These are phyloP conservation scores for Blastocystis sp. DNA, from an alignment of 352 stramenopile species.

Conservation along the genomic window DNA sequence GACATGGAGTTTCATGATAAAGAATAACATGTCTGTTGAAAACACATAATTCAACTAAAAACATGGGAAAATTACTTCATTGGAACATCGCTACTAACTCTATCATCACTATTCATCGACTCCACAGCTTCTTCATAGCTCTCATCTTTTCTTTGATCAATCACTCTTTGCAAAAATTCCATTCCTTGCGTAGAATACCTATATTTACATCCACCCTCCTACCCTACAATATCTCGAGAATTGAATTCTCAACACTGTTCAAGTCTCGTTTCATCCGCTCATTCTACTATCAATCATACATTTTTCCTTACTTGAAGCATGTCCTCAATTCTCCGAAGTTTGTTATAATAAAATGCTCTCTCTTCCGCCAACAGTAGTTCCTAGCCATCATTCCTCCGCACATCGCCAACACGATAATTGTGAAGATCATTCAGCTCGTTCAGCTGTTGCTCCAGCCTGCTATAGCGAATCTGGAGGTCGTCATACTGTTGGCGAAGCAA, in stretches of 20 bases:
- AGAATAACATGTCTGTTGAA: background rate
- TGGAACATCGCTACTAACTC: background rate
- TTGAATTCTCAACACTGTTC: background rate
- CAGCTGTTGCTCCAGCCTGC: background rate
- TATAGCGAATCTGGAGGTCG: background rate
- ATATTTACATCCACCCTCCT: background rate
- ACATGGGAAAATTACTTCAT: background rate
- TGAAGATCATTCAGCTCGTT: background rate
- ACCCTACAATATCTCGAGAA: slow-evolving; percentile 6
- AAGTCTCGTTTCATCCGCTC: background rate
- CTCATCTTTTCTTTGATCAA: background rate
- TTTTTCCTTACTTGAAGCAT: background rate
- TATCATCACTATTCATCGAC: background rate
- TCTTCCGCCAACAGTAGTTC: background rate
- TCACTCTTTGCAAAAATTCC: background rate
- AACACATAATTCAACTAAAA: background rate
- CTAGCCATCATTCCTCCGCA: background rate
- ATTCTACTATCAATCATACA: background rate
- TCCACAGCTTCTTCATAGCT: background rate
- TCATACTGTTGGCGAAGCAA: background rate
- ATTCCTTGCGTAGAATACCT: slow-evolving; percentile 29
- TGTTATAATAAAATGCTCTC: slow-evolving; percentile 18
- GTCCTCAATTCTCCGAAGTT: background rate
- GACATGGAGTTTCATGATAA: slow-evolving; percentile 3
- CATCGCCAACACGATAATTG: background rate